Conservation (phyloP, 2,329 filamentous ascomycete species). For the Microdochium trichocladiopsis region DNA sequence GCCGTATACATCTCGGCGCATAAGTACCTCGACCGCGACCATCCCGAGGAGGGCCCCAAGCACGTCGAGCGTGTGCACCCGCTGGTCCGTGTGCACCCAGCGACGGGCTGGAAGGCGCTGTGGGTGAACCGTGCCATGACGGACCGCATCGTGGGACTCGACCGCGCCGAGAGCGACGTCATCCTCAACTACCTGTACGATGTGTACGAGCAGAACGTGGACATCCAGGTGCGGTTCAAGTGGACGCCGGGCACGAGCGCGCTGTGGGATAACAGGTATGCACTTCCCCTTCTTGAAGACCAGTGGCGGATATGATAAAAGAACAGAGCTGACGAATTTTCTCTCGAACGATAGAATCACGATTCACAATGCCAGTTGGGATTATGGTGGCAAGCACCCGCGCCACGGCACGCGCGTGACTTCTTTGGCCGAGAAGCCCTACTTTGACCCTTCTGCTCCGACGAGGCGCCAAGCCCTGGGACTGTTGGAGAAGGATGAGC, state of each 20-base stretch:
- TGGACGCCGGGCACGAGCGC: constrained; percentile 63
- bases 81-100: constrained; percentile 63
- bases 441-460: constrained; percentile 56
- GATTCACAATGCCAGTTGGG: constrained; percentile 69
- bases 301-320: too few relatives aligned
- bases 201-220: constrained; percentile 62
- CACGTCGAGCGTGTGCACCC: constrained; percentile 62
- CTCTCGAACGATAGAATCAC: constrained; percentile 43
- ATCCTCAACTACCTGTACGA: constrained; percentile 61
- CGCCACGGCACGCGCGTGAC: constrained; percentile 69
- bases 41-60: constrained; percentile 55
- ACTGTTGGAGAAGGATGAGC: constrained; percentile 49
- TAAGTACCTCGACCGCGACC: constrained; percentile 56
- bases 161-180: constrained; percentile 61
- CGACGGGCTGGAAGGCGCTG: constrained; percentile 67
- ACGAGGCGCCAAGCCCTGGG: constrained; percentile 61
- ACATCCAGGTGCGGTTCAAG: constrained; percentile 65
- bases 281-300: not conserved
- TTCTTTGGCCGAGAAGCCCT: constrained; percentile 63
- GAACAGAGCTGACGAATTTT: too few relatives aligned
- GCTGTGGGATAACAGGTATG: constrained; percentile 63
- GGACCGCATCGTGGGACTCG: constrained; percentile 59
- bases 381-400: constrained; percentile 60
- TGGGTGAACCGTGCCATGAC: constrained; percentile 69
- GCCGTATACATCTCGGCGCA: constrained; percentile 63